Evolutionary conservation across 306 rosid genomes (phyloP).

Genomic region (Rosa chinensis): DNA sequence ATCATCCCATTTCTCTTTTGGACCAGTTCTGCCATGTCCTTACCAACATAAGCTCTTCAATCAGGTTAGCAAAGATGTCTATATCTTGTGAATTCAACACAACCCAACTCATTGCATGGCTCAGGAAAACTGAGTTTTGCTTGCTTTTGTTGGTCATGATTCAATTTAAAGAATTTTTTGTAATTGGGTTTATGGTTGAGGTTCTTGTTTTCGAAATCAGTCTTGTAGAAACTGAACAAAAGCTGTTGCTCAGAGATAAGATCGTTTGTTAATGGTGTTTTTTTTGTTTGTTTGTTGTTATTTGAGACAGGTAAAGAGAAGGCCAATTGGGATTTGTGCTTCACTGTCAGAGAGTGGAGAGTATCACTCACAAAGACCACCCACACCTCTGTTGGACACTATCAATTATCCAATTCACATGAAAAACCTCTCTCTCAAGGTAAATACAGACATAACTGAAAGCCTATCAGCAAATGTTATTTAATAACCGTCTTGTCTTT

Average conservation of each 20-base stretch:
- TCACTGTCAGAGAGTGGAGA: slow-evolving; percentile 76
- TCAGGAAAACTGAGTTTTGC: slow-evolving; percentile 16
- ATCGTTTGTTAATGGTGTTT: slow-evolving; percentile 1
- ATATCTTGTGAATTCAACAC: not conserved
- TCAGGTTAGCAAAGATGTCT: slow-evolving; percentile 41
- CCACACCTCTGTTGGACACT: slow-evolving; percentile 91
- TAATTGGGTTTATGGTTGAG: not conserved
- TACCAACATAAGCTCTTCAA: slow-evolving; percentile 33
- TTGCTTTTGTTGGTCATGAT: not conserved
- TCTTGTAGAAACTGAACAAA: not conserved
- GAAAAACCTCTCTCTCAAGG: slow-evolving; percentile 94
- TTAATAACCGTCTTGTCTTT: not conserved
- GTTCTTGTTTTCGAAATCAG: not conserved
- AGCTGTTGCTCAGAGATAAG: slow-evolving; percentile 27
- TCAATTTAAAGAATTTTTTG: no score
- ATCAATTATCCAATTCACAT: slow-evolving; percentile 88
- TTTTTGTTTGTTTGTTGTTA: slow-evolving; percentile 26
- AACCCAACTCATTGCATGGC: slow-evolving; percentile 13
- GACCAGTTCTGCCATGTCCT: slow-evolving; percentile 36
- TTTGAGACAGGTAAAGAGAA: slow-evolving; percentile 50
- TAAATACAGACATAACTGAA: slow-evolving; percentile 10
- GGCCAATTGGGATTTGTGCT: slow-evolving; percentile 55
- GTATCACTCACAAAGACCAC: slow-evolving; percentile 74
- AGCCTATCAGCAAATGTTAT: slow-evolving; percentile 11
- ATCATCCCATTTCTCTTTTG: slow-evolving; percentile 43